Evolutionary conservation across 176 grass and related monocot species (phyloP).

Genomic region (Oropetium thomaeum): DNA sequence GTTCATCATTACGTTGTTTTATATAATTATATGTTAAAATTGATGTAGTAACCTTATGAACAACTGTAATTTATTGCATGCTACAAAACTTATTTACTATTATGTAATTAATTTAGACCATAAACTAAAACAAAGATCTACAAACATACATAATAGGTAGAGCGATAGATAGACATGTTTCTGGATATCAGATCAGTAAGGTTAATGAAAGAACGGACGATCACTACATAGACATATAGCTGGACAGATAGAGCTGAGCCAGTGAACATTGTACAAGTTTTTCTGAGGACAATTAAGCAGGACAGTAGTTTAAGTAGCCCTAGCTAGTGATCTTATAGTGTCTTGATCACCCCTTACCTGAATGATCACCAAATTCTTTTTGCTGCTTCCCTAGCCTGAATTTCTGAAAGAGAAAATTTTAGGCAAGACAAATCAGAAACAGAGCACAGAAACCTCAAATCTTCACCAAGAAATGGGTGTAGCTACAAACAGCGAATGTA

Average conservation of each 20-base stretch:
- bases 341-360: conserved; percentile 58
- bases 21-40: not conserved
- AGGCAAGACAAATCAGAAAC: conserved; percentile 17
- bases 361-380: conserved; percentile 85
- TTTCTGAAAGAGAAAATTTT: conserved; percentile 47
- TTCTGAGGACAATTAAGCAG: not conserved
- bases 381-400: conserved; percentile 97
- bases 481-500: conserved; percentile 32
- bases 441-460: conserved; percentile 25
- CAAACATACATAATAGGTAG: no score
- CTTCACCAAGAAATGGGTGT: not conserved
- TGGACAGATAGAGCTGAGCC: not conserved
- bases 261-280: not conserved
- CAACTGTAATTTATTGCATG: conserved; percentile 5
- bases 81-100: conserved; percentile 3
- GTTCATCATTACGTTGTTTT: not conserved
- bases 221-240: not conserved
- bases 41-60: not conserved
- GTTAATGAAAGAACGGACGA: not conserved
- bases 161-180: no score
- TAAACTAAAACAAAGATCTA: not conserved
- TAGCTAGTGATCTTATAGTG: no score
- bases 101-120: not conserved
- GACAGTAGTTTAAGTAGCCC: not conserved
- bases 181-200: not conserved